These are phyloP conservation scores for Heterobasidion annosum DNA, from an alignment of 1,284 basidiomycete genomes.

Conservation along the genomic window DNA sequence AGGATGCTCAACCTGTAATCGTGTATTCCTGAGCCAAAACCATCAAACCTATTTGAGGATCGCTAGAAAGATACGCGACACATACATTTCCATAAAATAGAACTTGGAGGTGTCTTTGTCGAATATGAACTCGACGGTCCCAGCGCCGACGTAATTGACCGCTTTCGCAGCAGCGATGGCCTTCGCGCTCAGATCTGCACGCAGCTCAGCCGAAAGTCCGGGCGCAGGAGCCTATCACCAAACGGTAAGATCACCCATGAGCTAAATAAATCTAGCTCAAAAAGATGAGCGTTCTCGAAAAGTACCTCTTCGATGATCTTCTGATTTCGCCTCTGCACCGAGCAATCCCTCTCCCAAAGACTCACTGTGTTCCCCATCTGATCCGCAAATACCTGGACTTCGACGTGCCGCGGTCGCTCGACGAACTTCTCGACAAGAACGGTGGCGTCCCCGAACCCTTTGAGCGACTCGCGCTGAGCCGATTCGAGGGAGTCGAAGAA, in stretches of 20 bases:
- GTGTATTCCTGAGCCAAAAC: slow-evolving; percentile 65
- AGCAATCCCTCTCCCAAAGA: slow-evolving; percentile 92
- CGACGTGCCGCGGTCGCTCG: slow-evolving; percentile 76
- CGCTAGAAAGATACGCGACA: slow-evolving; percentile 3
- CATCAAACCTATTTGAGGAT: neutral
- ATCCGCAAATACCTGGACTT: slow-evolving; percentile 89
- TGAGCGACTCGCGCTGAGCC: slow-evolving; percentile 81
- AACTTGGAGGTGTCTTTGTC: slow-evolving; percentile 81
- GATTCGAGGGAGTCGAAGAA: slow-evolving; percentile 76
- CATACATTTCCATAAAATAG: slow-evolving; percentile 92
- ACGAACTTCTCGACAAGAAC: slow-evolving; percentile 87
- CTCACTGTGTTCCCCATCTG: slow-evolving; percentile 69
- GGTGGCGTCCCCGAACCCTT: slow-evolving; percentile 80
- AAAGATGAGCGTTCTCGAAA: neutral
- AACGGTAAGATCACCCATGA: neutral
- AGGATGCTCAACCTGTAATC: slow-evolving; percentile 91
- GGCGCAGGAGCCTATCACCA: slow-evolving; percentile 76
- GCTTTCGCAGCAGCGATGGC: slow-evolving; percentile 88
- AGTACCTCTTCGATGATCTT: slow-evolving; percentile 87
- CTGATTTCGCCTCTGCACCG: slow-evolving; percentile 89
- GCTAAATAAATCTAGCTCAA: neutral
- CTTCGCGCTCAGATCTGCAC: slow-evolving; percentile 77
- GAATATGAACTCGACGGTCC: slow-evolving; percentile 92
- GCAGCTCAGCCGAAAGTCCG: slow-evolving; percentile 66
- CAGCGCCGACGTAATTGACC: slow-evolving; percentile 85